Evolutionary conservation across 164 flowering plant genomes (phyloP).

Genomic region (Litsea cubeba): DNA sequence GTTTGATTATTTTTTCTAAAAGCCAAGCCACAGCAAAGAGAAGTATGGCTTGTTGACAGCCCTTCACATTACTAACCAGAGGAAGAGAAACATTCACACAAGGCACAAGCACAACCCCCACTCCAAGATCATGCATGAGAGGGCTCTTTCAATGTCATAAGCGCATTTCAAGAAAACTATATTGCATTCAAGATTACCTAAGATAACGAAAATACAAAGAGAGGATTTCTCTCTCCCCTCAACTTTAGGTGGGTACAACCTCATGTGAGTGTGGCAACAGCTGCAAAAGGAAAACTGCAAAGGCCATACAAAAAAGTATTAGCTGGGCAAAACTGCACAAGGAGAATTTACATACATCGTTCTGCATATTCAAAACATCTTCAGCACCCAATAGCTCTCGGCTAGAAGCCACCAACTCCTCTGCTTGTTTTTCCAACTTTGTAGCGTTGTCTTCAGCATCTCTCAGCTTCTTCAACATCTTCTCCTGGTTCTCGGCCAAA

Average conservation of each 20-base stretch:
- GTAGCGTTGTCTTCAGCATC: slow-evolving; percentile 33
- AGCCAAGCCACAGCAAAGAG: too few species aligned
- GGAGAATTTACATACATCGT: slow-evolving; percentile 29
- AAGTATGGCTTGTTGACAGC: too few species aligned
- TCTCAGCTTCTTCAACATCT: slow-evolving; percentile 30
- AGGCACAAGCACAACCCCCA: too few species aligned
- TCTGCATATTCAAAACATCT: slow-evolving; percentile 35
- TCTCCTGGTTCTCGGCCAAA: slow-evolving; percentile 28
- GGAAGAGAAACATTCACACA: too few species aligned
- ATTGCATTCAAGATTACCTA: neutral
- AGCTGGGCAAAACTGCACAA: slow-evolving; percentile 41
- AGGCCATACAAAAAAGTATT: slow-evolving; percentile 31
- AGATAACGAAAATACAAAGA: neutral
- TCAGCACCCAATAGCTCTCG: slow-evolving; percentile 24
- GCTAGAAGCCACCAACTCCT: slow-evolving; percentile 28
- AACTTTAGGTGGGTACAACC: slow-evolving; percentile 55
- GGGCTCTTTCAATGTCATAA: too few species aligned
- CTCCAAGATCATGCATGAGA: too few species aligned
- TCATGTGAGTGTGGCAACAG: slow-evolving; percentile 25
- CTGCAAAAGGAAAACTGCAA: slow-evolving; percentile 29
- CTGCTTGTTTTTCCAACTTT: slow-evolving; percentile 28
- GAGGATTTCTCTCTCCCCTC: neutral
- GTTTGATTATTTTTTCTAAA: too few species aligned
- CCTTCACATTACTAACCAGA: too few species aligned
- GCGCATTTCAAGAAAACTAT: too few species aligned